phyloP scores from a whole-genome alignment of 192 early-diverging fungal genomes.

The Piromyces sp. region DNA sequence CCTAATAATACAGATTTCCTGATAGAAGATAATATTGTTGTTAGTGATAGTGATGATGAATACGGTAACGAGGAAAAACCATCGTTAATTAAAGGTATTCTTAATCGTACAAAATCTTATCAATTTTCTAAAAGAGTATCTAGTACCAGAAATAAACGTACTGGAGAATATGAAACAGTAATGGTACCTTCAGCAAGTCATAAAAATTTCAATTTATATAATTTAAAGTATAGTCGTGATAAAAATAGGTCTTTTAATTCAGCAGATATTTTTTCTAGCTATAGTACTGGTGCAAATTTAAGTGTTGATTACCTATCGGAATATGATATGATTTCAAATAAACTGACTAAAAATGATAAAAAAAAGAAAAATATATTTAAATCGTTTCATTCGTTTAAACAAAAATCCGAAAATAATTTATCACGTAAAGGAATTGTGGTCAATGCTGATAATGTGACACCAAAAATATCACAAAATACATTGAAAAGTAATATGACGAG shows the following conservation, averaged over 20 bases:
- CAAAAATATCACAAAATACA: not conserved
- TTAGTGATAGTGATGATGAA: not conserved
- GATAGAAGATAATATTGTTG: not conserved
- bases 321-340: not conserved
- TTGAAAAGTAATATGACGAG: not conserved
- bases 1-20: not conserved
- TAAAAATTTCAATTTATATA: not conserved
- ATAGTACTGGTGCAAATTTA: not conserved
- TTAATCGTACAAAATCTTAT: not conserved
- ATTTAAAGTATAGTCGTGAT: not conserved
- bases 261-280: not conserved
- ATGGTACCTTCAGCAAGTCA: not conserved
- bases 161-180: not conserved
- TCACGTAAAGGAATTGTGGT: not conserved
- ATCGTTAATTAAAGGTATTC: not conserved
- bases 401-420: not conserved
- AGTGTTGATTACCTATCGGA: not conserved
- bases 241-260: not conserved
- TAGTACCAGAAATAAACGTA: not conserved
- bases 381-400: not conserved
- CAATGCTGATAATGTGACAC: not conserved
- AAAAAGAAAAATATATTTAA: not conserved
- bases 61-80: not conserved
- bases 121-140: not conserved
- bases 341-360: not conserved